Evolutionary conservation across 2,329 filamentous ascomycete species (phyloP).

Genomic region (Arachnomyces sp.): DNA sequence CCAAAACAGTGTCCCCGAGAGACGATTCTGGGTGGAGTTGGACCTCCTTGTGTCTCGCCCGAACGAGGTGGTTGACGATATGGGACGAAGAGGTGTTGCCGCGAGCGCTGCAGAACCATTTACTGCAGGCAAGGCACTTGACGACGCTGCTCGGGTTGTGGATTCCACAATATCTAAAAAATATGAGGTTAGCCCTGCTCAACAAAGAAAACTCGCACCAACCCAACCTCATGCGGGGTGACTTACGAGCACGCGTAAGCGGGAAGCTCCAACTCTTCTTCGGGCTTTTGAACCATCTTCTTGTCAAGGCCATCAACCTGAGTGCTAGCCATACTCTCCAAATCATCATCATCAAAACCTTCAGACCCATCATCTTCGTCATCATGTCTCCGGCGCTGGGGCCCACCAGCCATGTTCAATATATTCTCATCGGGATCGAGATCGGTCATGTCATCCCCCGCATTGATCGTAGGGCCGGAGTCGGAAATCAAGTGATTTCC

Average conservation of each 20-base stretch:
- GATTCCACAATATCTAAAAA: conserved; percentile 80
- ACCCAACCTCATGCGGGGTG: neutral
- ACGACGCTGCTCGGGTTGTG: conserved; percentile 93
- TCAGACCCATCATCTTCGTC: conserved; percentile 88
- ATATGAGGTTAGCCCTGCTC: conserved; percentile 5
- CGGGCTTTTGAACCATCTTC: conserved; percentile 42
- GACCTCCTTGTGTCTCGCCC: conserved; percentile 96
- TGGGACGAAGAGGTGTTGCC: conserved; percentile 95
- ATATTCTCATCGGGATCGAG: conserved; percentile 73
- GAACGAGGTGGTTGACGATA: conserved; percentile 95
- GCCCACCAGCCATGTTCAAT: conserved; percentile 56
- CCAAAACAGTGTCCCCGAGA: conserved; percentile 88
- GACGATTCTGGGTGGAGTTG: conserved; percentile 89
- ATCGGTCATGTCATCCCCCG: conserved; percentile 66
- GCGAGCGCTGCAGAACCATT: conserved; percentile 98
- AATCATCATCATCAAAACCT: conserved; percentile 71
- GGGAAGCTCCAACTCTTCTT: conserved; percentile 86
- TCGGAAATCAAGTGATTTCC: conserved; percentile 80
- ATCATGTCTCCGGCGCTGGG: conserved; percentile 62
- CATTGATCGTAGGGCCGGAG: conserved; percentile 79
- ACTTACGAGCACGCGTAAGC: conserved; percentile 92
- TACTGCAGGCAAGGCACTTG: conserved; percentile 89
- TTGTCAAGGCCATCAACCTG: conserved; percentile 68
- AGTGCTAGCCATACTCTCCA: conserved; percentile 68
- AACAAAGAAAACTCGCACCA: neutral